phyloP scores from a whole-genome alignment of 768 basidiomycete genomes.

The Baorangia bicolor region DNA sequence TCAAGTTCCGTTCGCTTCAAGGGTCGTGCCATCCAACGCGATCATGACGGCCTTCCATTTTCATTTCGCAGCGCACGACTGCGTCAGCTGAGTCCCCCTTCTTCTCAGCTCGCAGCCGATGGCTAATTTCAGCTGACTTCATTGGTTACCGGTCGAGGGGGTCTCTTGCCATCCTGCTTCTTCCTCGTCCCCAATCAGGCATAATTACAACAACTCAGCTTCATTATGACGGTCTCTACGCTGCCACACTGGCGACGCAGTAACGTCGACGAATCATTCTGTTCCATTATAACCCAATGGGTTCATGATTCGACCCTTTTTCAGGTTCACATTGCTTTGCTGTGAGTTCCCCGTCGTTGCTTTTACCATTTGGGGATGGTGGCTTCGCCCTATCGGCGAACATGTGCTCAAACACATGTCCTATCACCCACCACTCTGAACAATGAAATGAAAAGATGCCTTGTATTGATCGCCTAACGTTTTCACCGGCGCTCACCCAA shows the following conservation, averaged over 20 bases:
- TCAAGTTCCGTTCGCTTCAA: conserved; percentile 18
- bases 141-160: conserved; percentile 3
- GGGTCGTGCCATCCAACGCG: conserved; percentile 11
- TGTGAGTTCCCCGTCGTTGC: conserved; percentile 22
- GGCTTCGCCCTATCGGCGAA: conserved; percentile 10
- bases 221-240: not conserved
- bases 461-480: conserved; percentile 24
- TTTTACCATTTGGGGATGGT: conserved; percentile 18
- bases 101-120: conserved; percentile 18
- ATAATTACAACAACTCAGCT: not conserved
- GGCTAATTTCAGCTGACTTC: conserved; percentile 4
- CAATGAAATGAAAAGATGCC: conserved; percentile 23
- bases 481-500: conserved; percentile 7
- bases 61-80: conserved; percentile 13
- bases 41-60: conserved; percentile 21
- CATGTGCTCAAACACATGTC: conserved; percentile 22
- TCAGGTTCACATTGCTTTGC: not conserved
- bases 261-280: not conserved
- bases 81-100: conserved; percentile 3
- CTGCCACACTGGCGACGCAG: not conserved
- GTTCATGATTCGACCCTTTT: conserved; percentile 5
- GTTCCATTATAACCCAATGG: no score
- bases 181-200: conserved; percentile 4
- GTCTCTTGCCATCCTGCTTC: no score
- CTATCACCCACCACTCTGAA: conserved; percentile 7